phyloP scores from a whole-genome alignment of 257 asterid species.

The Solanum chmielewskii region DNA sequence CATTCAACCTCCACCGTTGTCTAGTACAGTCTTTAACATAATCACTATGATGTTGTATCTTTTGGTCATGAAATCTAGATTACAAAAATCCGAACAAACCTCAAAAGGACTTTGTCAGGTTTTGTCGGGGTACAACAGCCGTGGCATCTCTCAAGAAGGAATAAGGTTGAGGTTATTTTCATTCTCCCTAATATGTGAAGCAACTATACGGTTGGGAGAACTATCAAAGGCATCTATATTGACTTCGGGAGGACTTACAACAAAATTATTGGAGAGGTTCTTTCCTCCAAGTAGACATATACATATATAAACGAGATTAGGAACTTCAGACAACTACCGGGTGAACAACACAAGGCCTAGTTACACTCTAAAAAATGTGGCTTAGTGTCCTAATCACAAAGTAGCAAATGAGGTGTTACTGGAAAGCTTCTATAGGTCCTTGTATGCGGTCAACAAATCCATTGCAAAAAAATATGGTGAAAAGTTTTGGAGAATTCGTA shows the following conservation, averaged over 20 bases:
- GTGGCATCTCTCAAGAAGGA: neutral
- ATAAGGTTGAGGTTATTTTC: neutral
- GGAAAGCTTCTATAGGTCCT: neutral
- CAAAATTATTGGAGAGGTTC: neutral
- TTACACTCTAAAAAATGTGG: neutral
- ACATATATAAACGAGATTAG: neutral
- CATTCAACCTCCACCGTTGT: neutral
- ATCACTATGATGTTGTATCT: neutral
- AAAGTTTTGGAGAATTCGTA: neutral
- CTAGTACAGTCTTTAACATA: neutral
- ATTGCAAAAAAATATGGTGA: neutral
- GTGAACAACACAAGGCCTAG: neutral
- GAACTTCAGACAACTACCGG: neutral
- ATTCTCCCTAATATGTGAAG: neutral
- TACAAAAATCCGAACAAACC: too few species aligned
- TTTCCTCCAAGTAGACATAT: neutral
- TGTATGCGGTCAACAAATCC: neutral
- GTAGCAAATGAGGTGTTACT: neutral
- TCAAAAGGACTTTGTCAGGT: neutral
- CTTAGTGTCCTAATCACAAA: neutral
- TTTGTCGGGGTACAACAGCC: neutral
- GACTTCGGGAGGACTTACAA: neutral
- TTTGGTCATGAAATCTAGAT: neutral
- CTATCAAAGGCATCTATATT: neutral
- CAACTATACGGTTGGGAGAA: neutral